phyloP scores from a whole-genome alignment of 257 asterid genomes.

The Solanum lignicaule region DNA sequence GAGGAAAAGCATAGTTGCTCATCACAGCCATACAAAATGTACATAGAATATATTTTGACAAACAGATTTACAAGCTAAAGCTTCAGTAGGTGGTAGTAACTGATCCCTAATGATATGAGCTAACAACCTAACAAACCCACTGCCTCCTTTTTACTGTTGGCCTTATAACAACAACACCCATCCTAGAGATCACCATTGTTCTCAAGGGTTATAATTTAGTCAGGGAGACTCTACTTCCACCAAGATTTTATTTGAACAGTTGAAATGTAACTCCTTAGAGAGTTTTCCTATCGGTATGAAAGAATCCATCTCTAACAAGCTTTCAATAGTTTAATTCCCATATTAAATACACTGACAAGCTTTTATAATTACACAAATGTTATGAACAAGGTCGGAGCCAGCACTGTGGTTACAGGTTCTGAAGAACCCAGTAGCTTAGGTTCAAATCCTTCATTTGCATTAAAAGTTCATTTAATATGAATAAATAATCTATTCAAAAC shows the following conservation, averaged over 20 bases:
- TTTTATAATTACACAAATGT: not conserved
- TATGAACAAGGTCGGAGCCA: not conserved
- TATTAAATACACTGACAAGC: not conserved
- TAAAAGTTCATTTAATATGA: not conserved
- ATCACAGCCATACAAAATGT: not conserved
- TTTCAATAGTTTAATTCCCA: not conserved
- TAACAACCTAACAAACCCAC: not conserved
- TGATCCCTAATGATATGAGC: not conserved
- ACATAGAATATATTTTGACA: not conserved
- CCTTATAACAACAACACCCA: not conserved
- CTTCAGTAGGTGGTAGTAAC: not conserved
- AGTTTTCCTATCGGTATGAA: not conserved
- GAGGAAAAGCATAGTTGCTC: not conserved
- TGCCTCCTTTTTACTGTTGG: not conserved
- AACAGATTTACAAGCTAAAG: not conserved
- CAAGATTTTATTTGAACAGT: not conserved
- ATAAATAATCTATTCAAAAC: not conserved
- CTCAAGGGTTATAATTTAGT: not conserved
- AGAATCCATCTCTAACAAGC: not conserved
- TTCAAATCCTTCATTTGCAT: not conserved
- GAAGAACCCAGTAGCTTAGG: not conserved
- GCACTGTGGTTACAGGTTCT: not conserved
- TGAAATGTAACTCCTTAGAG: not conserved
- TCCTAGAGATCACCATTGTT: not conserved
- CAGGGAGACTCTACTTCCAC: not conserved